These are phyloP conservation scores for Sporisorium sorghi DNA, from an alignment of 1,284 basidiomycete species.

Conservation along the genomic window DNA sequence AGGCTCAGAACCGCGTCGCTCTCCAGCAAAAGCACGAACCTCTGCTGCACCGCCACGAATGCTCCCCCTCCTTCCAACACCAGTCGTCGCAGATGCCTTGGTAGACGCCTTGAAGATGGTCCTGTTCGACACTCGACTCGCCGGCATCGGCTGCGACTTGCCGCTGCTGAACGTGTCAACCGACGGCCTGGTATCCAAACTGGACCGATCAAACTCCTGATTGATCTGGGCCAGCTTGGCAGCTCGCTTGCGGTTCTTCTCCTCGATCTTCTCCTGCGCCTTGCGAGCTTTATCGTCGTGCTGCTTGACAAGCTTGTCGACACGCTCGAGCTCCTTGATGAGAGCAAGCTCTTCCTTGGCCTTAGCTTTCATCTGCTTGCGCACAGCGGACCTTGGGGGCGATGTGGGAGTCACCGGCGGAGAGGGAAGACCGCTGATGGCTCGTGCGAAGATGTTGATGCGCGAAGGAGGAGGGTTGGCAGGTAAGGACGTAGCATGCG, in stretches of 20 bases:
- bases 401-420: slow-evolving; percentile 29
- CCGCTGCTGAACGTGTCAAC: slow-evolving; percentile 5
- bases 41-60: slow-evolving; percentile 2
- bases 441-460: slow-evolving; percentile 13
- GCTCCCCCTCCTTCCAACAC: slow-evolving; percentile 19
- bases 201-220: slow-evolving; percentile 5
- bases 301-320: slow-evolving; percentile 53
- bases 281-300: slow-evolving; percentile 53
- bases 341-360: slow-evolving; percentile 55
- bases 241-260: slow-evolving; percentile 27
- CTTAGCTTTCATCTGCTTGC: slow-evolving; percentile 54
- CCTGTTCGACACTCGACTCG: slow-evolving; percentile 8
- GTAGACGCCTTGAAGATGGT: slow-evolving; percentile 44
- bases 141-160: background rate
- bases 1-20: slow-evolving; percentile 21
- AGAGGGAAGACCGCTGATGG: slow-evolving; percentile 11
- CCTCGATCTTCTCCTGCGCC: slow-evolving; percentile 28
- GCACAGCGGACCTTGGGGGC: slow-evolving; percentile 7
- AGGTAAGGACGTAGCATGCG: background rate
- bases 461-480: slow-evolving; percentile 2
- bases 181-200: background rate
- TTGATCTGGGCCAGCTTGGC: slow-evolving; percentile 22
- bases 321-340: slow-evolving; percentile 49
- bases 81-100: slow-evolving; percentile 5
- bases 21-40: slow-evolving; percentile 5